Evolutionary conservation across 169 alveolate genomes (phyloP), one percentile per base, ranked within the genome.

Genomic region (Cryptosporidium ubiquitum): DNA sequence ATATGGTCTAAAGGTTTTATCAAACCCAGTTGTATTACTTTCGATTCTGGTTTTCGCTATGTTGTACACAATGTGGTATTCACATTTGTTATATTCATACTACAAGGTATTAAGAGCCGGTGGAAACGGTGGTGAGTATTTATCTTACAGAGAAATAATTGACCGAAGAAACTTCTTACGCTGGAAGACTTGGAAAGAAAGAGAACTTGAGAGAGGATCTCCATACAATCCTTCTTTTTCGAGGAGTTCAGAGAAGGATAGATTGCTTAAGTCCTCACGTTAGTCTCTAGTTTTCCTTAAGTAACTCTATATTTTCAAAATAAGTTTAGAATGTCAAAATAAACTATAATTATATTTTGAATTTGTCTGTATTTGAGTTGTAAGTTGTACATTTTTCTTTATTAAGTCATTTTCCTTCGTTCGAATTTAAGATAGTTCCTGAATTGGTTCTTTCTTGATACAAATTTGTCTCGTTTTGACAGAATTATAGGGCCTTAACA

Each of bases 111-210:
- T 79, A 40, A 60, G 66, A 42, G 89, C 89, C 12, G 89, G 89
- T 23, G 89, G 89, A 58, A 79, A 33, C 6, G 89, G 89, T 61
- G 68, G 89, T 64, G 89, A 79, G 40, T 79, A 79, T 40, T 44
- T 79, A 18, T 79, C 89, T 23, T 79, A 79, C 75, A 79, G 89
- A 61, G 89, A 79, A 33, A 79, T 79, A 20, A 79, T 79, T 61
- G 89, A 79, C 39, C 73, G 75, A 2, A 49, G 89, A 31, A 79
- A 79, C 9, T 79, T 79, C 66, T 33, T 79, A 20, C 73, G 89
- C 4, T 79, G 89, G 89, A 79, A 64, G 89, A 61, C 89, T 5
- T 79, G 89, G 89, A 79, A 79, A 12, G 89, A 79, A 40, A 79
- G 89, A 57, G 89, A 79, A 26, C 89, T 79, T 61, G 89, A 79